Percentiles rank a stretch among this genome's conserved stretches.
Conservation (phyloP, 83 land plant genomes). For the Diphasiastrum complanatum region DNA sequence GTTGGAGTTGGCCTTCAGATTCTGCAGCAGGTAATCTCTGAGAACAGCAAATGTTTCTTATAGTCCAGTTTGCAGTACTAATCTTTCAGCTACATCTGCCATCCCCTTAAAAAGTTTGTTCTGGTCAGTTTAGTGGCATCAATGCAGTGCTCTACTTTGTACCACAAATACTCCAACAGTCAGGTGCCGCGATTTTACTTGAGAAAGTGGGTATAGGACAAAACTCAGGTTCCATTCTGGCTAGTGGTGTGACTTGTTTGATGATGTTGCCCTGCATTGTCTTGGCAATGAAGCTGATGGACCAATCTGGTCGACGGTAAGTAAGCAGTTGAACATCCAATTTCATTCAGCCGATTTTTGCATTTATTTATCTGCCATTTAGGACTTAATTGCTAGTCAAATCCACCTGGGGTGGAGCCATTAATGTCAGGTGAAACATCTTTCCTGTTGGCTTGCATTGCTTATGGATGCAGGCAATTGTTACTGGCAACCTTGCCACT, state of each 20-base stretch:
- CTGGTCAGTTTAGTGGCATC: constrained; percentile 40
- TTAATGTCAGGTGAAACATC: neutral
- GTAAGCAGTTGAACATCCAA: neutral
- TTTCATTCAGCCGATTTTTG: neutral
- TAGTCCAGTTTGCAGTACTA: neutral
- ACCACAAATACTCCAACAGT: constrained; percentile 82
- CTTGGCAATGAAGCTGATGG: constrained; percentile 91
- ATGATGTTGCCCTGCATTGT: constrained; percentile 81
- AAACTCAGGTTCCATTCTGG: constrained; percentile 73
- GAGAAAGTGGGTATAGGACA: constrained; percentile 51
- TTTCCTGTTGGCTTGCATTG: neutral
- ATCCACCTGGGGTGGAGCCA: neutral
- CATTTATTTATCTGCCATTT: neutral
- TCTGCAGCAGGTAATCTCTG: constrained; percentile 36
- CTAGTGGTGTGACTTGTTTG: constrained; percentile 67
- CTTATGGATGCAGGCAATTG: constrained; percentile 31
- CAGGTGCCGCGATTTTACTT: constrained; percentile 69
- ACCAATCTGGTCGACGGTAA: constrained; percentile 78
- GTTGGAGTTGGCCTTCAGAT: constrained; percentile 41
- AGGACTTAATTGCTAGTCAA: neutral
- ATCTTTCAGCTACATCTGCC: neutral
- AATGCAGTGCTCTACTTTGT: constrained; percentile 64
- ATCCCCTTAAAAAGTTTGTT: neutral
- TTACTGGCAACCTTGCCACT: constrained; percentile 38
- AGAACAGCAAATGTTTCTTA: neutral